Evolutionary conservation across 768 basidiomycete species (phyloP).

Genomic region (Auricularia heimuer): DNA sequence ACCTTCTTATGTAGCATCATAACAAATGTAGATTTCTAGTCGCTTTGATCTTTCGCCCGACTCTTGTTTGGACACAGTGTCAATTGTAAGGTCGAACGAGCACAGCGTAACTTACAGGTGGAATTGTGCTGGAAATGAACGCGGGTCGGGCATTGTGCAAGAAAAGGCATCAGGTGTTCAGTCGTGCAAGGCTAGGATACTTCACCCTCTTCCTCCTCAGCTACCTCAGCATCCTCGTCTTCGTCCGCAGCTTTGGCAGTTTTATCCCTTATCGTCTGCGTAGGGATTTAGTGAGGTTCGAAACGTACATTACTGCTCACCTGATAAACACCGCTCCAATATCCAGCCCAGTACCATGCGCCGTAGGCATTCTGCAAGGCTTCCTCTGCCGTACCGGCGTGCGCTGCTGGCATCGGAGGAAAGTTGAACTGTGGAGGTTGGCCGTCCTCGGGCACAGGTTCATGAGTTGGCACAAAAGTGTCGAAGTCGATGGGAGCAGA

Average conservation of each 20-base stretch:
- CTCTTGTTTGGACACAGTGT: too few species aligned
- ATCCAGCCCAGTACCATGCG: constrained; percentile 82
- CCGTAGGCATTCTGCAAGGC: constrained; percentile 65
- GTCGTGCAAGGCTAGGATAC: not conserved
- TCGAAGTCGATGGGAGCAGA: constrained; percentile 59
- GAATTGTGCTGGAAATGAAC: too few species aligned
- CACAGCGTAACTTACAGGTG: too few species aligned
- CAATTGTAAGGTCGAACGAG: too few species aligned
- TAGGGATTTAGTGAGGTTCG: not conserved
- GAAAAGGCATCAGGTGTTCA: too few species aligned
- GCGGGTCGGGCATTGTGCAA: too few species aligned
- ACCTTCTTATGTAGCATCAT: too few species aligned
- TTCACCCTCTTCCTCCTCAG: not conserved
- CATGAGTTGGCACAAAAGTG: constrained; percentile 60
- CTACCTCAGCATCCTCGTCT: not conserved
- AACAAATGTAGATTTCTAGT: too few species aligned
- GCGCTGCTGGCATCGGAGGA: not conserved
- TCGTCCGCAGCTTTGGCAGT: not conserved
- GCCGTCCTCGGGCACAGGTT: constrained; percentile 27
- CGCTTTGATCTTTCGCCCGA: too few species aligned
- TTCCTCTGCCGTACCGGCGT: constrained; percentile 38
- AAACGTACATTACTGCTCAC: constrained; percentile 23
- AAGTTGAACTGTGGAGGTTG: constrained; percentile 7
- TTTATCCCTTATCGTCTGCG: not conserved
- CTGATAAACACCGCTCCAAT: constrained; percentile 82